Conservation (phyloP, 1,284 basidiomycete genomes). For the Stygiomarasmius scandens region DNA sequence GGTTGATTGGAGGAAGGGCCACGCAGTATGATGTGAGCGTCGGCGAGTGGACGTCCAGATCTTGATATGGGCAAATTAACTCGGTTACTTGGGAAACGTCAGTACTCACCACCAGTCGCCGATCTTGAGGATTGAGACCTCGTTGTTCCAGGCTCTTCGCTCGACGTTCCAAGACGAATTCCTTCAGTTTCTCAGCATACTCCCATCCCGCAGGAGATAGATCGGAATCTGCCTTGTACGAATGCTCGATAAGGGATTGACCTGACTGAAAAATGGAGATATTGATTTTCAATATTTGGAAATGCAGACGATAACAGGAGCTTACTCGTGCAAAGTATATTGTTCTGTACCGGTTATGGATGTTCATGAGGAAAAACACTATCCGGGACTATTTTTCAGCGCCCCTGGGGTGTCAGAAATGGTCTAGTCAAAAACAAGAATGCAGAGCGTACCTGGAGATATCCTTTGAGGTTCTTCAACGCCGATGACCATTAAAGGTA, state of each 20-base stretch:
- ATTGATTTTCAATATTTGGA: not conserved
- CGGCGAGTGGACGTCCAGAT: slow-evolving; percentile 97
- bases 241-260: slow-evolving; percentile 96
- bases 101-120: slow-evolving; percentile 71
- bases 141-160: slow-evolving; percentile 70
- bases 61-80: slow-evolving; percentile 39
- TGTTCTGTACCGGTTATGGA: slow-evolving; percentile 88
- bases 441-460: slow-evolving; percentile 61
- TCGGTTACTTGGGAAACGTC: not conserved
- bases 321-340: slow-evolving; percentile 92
- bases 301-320: slow-evolving; percentile 10
- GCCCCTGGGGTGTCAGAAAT: slow-evolving; percentile 7
- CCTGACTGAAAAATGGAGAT: slow-evolving; percentile 64
- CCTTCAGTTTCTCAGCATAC: slow-evolving; percentile 86
- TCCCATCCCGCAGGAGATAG: slow-evolving; percentile 95
- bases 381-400: slow-evolving; percentile 72
- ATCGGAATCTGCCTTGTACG: slow-evolving; percentile 98
- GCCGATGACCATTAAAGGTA: slow-evolving; percentile 10
- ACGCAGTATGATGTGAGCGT: slow-evolving; percentile 92
- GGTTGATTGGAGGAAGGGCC: slow-evolving; percentile 76
- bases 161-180: slow-evolving; percentile 81
- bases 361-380: slow-evolving; percentile 98
- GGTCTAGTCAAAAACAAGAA: not conserved
- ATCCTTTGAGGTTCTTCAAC: slow-evolving; percentile 82
- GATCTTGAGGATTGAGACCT: slow-evolving; percentile 63